Evolutionary conservation across 106 monocot species (phyloP).

Genomic region (Ottelia alismoides): DNA sequence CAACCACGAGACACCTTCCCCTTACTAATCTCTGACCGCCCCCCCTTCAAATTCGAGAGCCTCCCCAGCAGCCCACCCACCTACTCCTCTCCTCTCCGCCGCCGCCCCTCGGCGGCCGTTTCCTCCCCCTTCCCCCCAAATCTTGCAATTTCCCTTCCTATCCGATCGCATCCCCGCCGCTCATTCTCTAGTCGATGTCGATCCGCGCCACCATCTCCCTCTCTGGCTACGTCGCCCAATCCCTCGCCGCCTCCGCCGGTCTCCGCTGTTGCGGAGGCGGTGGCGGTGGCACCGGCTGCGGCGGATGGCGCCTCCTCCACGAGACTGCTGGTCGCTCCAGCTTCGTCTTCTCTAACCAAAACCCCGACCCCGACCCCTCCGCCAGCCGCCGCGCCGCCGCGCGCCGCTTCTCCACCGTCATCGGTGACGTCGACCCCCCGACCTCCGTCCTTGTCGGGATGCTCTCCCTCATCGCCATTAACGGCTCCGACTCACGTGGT

Average conservation of each 20-base stretch:
- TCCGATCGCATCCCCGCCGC: no score
- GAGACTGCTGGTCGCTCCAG: slow-evolving; percentile 10
- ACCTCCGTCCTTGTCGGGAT: slow-evolving; percentile 28
- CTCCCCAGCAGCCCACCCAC: no score
- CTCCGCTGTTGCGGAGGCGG: slow-evolving; percentile 17
- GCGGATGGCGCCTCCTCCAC: slow-evolving; percentile 31
- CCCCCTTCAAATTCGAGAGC: no score
- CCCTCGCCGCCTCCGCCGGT: slow-evolving; percentile 36
- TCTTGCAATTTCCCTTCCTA: no score
- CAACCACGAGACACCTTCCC: no score
- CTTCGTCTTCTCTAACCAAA: not conserved
- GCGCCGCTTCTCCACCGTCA: not conserved
- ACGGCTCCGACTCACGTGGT: slow-evolving; percentile 17
- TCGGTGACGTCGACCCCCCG: not conserved
- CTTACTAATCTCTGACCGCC: no score
- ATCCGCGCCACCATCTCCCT: slow-evolving; percentile 60
- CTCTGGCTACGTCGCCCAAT: slow-evolving; percentile 65
- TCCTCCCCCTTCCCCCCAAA: no score
- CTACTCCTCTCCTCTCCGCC: no score
- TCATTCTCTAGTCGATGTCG: no score
- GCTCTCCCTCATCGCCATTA: slow-evolving; percentile 26
- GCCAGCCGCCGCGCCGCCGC: not conserved
- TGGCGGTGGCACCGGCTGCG: slow-evolving; percentile 3
- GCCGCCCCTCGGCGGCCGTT: no score
- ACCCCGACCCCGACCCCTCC: not conserved